Base-by-base conservation (phyloP, 1,139 yeast genomes). In the Lodderomyces margitis region DNA sequence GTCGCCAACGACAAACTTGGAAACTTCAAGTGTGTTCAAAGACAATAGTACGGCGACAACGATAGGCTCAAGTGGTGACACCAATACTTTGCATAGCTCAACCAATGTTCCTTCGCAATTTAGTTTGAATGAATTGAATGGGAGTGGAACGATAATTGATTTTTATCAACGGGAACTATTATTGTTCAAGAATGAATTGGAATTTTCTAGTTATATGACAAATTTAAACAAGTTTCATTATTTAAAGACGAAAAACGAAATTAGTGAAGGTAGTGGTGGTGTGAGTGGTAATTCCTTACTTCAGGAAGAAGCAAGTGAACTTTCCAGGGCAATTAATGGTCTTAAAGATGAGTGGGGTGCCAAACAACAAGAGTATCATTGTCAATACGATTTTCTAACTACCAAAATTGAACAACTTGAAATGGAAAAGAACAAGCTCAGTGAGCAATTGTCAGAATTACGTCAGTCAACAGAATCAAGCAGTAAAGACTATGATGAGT, bases 101-200 rank as follows among this genome's bases (percentile, higher is more conserved):
- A 12, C 5, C 4, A 28, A 28, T 28, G 32, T 3, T 28, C 19
- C 16, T 17, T 19, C 40, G 5, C 40, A 34, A 19, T 14, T 36
- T 10, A 35, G 33, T 21, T 31, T 30, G 4, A 37, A 24, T 31
- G 32, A 35, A 11, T 19, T 28, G 21, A 31, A 30, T 16, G 46
- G 42, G n/a, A 32, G 32, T 11, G 71, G 70, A 2, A 54, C 59
- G 2, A 58, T 61, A 0, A 40, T 73, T 11, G 70, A 70, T 35
- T 78, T 68, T 49, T 81, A 76, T 50, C 78, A 75, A 43, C 62
- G 89, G 44, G 86, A 83, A 49, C 61, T 83, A 23, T 57, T 83
- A 40, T 64, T 83, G 32, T 56, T 75, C 45, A 73, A 74, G 43
- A 83, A 83, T 54, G 91, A 83, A 55, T 64, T 81, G 36, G 85